Base-by-base conservation (phyloP, 2,329 filamentous ascomycete species). In the Colletotrichum cuscutae region DNA sequence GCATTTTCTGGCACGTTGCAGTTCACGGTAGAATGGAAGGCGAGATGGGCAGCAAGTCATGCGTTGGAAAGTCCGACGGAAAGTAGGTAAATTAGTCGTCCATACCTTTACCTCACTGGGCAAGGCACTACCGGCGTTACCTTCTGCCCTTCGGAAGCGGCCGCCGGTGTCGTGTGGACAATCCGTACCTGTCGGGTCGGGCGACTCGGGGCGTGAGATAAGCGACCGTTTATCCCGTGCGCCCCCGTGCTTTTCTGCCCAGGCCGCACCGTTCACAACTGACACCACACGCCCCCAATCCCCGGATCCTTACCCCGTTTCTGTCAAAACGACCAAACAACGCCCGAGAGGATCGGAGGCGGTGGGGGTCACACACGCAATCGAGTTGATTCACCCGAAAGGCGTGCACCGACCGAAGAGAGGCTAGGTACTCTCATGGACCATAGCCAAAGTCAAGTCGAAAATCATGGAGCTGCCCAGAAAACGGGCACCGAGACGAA, bases 401-500 rank as follows among this genome's bases (percentile, higher is more conserved):
- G 15, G 28, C 35, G n/a, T 56, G 49, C 13, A 12, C 49, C n/a
- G 15, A 26, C 30, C 37, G 30, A 56, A 42, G 15, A 7, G 15
- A n/a, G 15, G 32, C 53, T 58, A 32, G 9, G 8, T 32, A 64
- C 64, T 52, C 58, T 59, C 65, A 49, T 53, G 37, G 56, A 24
- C 46, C 61, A 54, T 28, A 77, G 78, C 42, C 19, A 49, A n/a
- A n/a, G 42, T 49, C 15, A n/a, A 42, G 13, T 12, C 12, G 19
- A n/a, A 49, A 49, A 19, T 19, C 46, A 83, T 83, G 82, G 78
- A 81, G 26, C 76, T 74, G 53, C 74, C 76, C 28, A 77, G 70
- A 60, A 80, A 77, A 74, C 79, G 76, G 72, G 75, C 76, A 22
- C 85, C 84, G 56, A 85, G 78, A 76, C 83, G 89, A 78, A 89